Percentiles rank a stretch among this genome's conserved stretches.
phyloP scores from a whole-genome alignment of 495 filamentous ascomycete genomes.

The Neurospora cerealis region DNA sequence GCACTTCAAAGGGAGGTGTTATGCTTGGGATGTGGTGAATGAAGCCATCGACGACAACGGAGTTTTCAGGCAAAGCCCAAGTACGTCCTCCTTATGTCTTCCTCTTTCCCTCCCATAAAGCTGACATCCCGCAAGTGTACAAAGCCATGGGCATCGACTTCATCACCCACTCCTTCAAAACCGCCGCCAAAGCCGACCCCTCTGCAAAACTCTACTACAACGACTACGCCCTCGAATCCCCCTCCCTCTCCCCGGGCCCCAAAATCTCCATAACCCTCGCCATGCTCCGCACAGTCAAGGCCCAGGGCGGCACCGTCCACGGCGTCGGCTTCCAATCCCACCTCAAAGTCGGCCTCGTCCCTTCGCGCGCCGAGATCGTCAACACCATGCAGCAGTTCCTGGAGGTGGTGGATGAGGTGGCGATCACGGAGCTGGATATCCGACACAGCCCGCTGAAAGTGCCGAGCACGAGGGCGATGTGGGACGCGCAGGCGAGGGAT shows the following conservation, averaged over 20 bases:
- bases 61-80: slow-evolving; percentile 19
- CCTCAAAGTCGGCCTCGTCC: slow-evolving; percentile 39
- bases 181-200: slow-evolving; percentile 25
- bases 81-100: neutral
- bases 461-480: slow-evolving; percentile 21
- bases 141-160: slow-evolving; percentile 32
- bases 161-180: slow-evolving; percentile 33
- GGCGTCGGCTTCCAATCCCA: slow-evolving; percentile 49
- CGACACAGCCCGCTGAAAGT: slow-evolving; percentile 25
- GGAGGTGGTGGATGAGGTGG: slow-evolving; percentile 39
- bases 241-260: slow-evolving; percentile 19
- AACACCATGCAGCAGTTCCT: slow-evolving; percentile 31
- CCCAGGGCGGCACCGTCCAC: slow-evolving; percentile 38
- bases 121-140: slow-evolving; percentile 16
- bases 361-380: slow-evolving; percentile 24
- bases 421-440: slow-evolving; percentile 51
- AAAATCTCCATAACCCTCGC: slow-evolving; percentile 37
- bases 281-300: slow-evolving; percentile 33
- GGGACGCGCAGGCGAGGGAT: slow-evolving; percentile 41
- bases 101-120: neutral
- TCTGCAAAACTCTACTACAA: slow-evolving; percentile 46
- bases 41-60: slow-evolving; percentile 40
- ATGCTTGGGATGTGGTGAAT: slow-evolving; percentile 43
- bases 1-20: slow-evolving; percentile 38
- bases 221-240: slow-evolving; percentile 49